Evolutionary conservation across 2,329 filamentous ascomycete genomes (phyloP).

Genomic region (Aspergillus sp.): DNA sequence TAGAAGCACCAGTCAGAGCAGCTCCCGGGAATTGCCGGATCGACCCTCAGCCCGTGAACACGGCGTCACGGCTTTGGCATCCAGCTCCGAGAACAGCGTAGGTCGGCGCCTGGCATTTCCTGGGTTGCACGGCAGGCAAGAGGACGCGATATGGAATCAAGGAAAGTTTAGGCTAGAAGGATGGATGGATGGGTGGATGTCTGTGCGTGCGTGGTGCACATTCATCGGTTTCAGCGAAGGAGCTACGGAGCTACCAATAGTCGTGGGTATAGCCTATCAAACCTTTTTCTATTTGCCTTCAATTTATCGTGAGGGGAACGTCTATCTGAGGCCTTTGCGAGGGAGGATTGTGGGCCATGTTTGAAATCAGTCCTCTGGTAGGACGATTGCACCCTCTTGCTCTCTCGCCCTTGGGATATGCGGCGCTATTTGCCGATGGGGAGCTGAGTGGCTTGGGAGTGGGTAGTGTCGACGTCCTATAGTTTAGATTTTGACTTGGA

Average conservation of each 20-base stretch:
- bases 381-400: not conserved
- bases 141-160: not conserved
- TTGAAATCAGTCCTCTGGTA: not conserved
- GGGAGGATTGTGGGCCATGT: not conserved
- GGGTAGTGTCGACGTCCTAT: constrained; percentile 1
- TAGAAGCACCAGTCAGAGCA: not conserved
- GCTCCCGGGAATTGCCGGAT: not conserved
- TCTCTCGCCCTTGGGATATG: not conserved
- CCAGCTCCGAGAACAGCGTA: not conserved
- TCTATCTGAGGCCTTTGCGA: not conserved
- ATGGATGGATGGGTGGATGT: too few relatives aligned
- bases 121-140: constrained; percentile 1
- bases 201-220: constrained; percentile 1
- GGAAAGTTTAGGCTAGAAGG: not conserved
- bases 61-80: not conserved
- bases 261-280: not conserved
- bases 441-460: constrained; percentile 1
- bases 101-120: not conserved
- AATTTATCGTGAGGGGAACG: not conserved
- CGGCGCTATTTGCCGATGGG: not conserved
- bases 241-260: constrained; percentile 1
- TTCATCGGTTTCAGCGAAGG: not conserved
- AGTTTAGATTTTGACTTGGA: not conserved
- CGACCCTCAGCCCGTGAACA: not conserved
- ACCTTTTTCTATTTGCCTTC: not conserved